Conservation (phyloP, 495 filamentous ascomycete species). For the Acidomyces sp. region DNA sequence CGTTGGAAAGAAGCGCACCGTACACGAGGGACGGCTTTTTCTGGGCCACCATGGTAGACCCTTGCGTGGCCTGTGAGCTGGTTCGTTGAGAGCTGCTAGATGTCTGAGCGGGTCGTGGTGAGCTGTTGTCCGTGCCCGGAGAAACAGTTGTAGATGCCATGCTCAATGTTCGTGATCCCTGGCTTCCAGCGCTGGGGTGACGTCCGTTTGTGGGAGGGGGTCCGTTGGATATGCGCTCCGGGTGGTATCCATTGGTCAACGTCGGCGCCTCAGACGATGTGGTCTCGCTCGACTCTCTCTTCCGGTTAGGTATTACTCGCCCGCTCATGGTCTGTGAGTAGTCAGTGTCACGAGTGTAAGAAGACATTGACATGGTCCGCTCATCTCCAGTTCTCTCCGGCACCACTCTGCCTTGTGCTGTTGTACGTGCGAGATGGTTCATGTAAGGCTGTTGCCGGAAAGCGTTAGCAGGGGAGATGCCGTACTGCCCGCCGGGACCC, state of each 20-base stretch:
- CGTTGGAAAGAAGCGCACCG: conserved; percentile 77
- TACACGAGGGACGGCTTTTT: conserved; percentile 70
- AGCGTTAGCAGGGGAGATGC: conserved; percentile 52
- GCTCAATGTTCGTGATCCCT: conserved; percentile 57
- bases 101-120: conserved; percentile 5
- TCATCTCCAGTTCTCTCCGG: conserved; percentile 78
- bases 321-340: conserved; percentile 82
- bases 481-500: conserved; percentile 45
- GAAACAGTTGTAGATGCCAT: conserved; percentile 68
- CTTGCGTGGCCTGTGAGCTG: conserved; percentile 23
- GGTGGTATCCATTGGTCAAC: conserved; percentile 9
- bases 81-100: conserved; percentile 37
- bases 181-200: conserved; percentile 28
- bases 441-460: conserved; percentile 64
- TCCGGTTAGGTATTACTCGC: conserved; percentile 61
- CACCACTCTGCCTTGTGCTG: conserved; percentile 76
- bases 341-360: conserved; percentile 66
- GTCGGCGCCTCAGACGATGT: conserved; percentile 6
- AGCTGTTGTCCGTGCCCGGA: conserved; percentile 16
- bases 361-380: conserved; percentile 88
- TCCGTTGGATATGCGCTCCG: conserved; percentile 8
- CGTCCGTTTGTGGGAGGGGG: conserved; percentile 23
- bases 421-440: conserved; percentile 54
- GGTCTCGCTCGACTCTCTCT: conserved; percentile 39
- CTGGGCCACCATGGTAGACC: conserved; percentile 36